Evolutionary conservation across 2,329 filamentous ascomycete genomes (phyloP), one percentile per base, ranked within the genome.

Genomic region (Fusarium neocosmosporiellum): DNA sequence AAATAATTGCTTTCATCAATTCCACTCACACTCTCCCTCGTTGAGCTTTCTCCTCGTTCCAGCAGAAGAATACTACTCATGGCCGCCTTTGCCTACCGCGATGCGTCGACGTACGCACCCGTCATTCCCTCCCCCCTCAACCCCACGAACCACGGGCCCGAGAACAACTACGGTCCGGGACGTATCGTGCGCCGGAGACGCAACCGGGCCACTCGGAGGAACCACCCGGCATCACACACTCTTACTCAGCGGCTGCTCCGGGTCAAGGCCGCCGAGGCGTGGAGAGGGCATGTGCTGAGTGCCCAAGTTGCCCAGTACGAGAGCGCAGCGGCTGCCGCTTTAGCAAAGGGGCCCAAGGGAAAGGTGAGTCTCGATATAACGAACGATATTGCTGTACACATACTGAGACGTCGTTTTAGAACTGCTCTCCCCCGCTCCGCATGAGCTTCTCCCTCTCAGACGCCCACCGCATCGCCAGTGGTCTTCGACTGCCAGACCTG

Each of bases 181-280:
- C 75, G 75, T 7, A 55, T 75, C 34, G 46, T 64, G 24, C 69
- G 74, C n/a, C 69, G 67, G 60, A 76, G 75, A 69, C 68, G 74
- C 4, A 29, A n/a, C 18, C 61, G 70, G 18, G 41, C 63, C 18
- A 59, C 48, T 27, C 58, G 69, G 37, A 69, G 70, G 57, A 53
- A 74, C 18, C 67, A 68, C 54, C 71, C 69, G 46, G 63, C 71
- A 41, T 75, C 77, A 24, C 72, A 80, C 60, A 85, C 84, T 65
- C 84, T 84, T 24, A 81, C 83, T 1, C 79, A 86, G 71, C 78
- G 78, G 33, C 73, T 86, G 20, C 80, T 86, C 65, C 79, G 84
- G 31, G 78, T 81, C 64, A 85, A 85, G 70, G 85, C 83, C 2
- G 83, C 81, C 7, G 78, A 78, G 61, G 84, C 84, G 7, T 85